Percentiles rank a stretch among this genome's conserved stretches.
These are phyloP conservation scores for Biscogniauxia sp. DNA, from an alignment of 2,329 filamentous ascomycete genomes.

Conservation along the genomic window DNA sequence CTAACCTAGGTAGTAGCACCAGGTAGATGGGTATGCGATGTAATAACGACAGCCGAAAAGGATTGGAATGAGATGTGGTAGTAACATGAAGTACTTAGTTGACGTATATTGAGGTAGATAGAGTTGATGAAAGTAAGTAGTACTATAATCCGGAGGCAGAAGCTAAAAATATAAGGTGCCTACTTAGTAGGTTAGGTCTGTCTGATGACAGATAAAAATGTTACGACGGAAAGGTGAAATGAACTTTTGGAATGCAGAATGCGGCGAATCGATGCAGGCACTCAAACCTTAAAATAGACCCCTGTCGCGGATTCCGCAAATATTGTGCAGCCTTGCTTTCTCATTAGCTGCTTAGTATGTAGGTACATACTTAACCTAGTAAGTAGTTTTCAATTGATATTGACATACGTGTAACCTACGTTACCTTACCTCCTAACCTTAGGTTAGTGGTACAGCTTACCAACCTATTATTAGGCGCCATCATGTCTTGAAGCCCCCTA, in stretches of 20 bases:
- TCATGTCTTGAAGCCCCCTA: neutral
- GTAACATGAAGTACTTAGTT: too few relatives aligned
- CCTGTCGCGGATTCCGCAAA: conserved; percentile 1
- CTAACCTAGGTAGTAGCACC: too few relatives aligned
- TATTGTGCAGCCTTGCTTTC: neutral
- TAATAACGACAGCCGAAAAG: too few relatives aligned
- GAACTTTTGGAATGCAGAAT: neutral
- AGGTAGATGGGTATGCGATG: neutral
- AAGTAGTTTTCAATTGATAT: too few relatives aligned
- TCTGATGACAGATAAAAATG: too few relatives aligned
- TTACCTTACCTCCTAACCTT: too few relatives aligned
- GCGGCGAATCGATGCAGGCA: neutral
- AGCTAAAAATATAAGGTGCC: neutral
- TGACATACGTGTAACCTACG: too few relatives aligned
- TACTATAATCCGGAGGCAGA: neutral
- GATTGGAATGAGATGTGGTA: too few relatives aligned
- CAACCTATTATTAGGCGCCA: neutral
- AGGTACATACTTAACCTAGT: too few relatives aligned
- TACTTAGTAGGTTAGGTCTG: neutral
- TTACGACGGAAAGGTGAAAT: too few relatives aligned
- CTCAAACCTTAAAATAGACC: conserved; percentile 4
- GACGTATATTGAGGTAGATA: too few relatives aligned
- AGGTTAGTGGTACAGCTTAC: neutral
- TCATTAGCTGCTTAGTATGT: neutral
- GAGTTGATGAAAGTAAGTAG: neutral